Evolutionary conservation across 2,329 filamentous ascomycete species (phyloP).

Genomic region (Ophiostoma perfectum): DNA sequence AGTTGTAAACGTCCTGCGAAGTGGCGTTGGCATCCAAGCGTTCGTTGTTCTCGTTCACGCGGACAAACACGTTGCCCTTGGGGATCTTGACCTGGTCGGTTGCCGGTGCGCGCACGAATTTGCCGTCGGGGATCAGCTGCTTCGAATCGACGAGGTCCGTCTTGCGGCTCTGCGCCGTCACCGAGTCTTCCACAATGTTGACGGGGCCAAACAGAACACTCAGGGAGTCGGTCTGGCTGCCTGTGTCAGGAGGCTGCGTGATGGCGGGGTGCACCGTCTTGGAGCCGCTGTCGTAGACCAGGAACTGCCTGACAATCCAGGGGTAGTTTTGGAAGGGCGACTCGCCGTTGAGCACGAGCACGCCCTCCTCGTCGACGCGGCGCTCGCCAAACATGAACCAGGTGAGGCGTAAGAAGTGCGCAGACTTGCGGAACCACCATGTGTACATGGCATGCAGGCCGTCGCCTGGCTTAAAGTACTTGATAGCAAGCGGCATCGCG

Average conservation of each 20-base stretch:
- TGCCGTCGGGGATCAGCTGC: conserved; percentile 63
- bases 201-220: too few relatives aligned
- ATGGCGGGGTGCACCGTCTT: conserved; percentile 39
- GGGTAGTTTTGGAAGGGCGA: conserved; percentile 34
- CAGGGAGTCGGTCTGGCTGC: too few relatives aligned
- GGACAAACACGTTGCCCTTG: conserved; percentile 79
- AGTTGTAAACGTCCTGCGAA: conserved; percentile 48
- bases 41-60: conserved; percentile 51
- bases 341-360: conserved; percentile 43
- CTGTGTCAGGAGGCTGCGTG: conserved; percentile 47
- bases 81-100: conserved; percentile 93
- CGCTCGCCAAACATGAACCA: conserved; percentile 91
- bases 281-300: conserved; percentile 39
- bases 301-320: conserved; percentile 41
- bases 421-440: conserved; percentile 94
- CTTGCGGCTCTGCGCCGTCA: conserved; percentile 26
- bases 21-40: conserved; percentile 14
- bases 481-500: conserved; percentile 80
- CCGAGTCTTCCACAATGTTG: too few relatives aligned
- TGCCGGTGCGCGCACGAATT: conserved; percentile 85
- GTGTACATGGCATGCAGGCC: conserved; percentile 78
- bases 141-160: conserved; percentile 44
- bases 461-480: conserved; percentile 78
- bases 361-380: conserved; percentile 73
- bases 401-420: conserved; percentile 70